Conservation (phyloP, 129 eudicot species). For the Ambrosia trifida region DNA sequence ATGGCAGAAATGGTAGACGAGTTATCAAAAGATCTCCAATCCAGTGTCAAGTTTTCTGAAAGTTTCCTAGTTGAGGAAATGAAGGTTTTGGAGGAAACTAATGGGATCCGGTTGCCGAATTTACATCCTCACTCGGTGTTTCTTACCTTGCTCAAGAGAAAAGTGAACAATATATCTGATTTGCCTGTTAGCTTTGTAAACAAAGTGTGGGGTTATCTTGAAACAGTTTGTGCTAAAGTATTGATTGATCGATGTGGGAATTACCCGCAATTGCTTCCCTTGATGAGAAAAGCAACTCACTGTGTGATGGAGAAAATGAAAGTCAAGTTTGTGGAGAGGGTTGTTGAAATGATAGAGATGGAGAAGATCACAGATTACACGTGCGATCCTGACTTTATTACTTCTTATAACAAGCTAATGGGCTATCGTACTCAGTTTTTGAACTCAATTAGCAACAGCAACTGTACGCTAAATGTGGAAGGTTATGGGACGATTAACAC, state of each 20-base stretch:
- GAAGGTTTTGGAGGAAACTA: constrained; percentile 35
- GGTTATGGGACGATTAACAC: constrained; percentile 9
- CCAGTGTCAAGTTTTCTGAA: constrained; percentile 3
- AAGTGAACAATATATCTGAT: constrained; percentile 7
- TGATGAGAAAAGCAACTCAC: constrained; percentile 27
- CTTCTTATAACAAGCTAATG: constrained; percentile 6
- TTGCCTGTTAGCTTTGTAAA: constrained; percentile 23
- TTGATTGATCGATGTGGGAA: constrained; percentile 21
- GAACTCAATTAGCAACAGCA: not conserved
- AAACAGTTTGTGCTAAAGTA: constrained; percentile 9
- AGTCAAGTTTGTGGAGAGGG: constrained; percentile 24
- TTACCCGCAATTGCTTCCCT: constrained; percentile 34
- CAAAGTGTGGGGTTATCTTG: constrained; percentile 34
- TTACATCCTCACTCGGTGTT: constrained; percentile 34
- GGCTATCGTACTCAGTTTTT: not conserved
- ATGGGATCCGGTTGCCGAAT: constrained; percentile 37
- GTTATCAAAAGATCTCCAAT: constrained; percentile 16
- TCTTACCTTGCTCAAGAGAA: constrained; percentile 25
- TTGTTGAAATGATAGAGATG: constrained; percentile 25
- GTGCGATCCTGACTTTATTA: constrained; percentile 23
- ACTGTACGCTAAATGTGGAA: not conserved
- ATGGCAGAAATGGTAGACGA: constrained; percentile 28
- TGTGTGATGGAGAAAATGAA: constrained; percentile 18
- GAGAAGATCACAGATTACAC: constrained; percentile 29
- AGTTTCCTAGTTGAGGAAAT: constrained; percentile 41